Percentiles rank a stretch among this genome's conserved stretches.
Evolutionary conservation across 352 stramenopile species (phyloP).

Genomic region (Phytophthora palmivora): DNA sequence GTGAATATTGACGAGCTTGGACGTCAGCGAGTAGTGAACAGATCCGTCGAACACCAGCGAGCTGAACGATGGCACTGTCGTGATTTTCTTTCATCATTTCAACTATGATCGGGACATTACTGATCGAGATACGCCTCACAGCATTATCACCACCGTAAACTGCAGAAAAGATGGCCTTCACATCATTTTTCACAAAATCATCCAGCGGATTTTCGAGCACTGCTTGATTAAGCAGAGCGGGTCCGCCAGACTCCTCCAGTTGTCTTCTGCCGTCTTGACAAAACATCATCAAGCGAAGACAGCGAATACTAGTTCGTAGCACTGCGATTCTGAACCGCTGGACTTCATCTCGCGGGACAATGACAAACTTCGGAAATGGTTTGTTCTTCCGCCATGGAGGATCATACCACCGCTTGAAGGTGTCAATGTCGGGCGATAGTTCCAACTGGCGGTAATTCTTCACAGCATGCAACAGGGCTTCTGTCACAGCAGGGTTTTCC

Average conservation of each 20-base stretch:
- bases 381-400: slow-evolving; percentile 56
- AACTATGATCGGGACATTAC: slow-evolving; percentile 54
- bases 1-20: slow-evolving; percentile 35
- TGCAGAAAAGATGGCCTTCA: slow-evolving; percentile 75
- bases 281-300: slow-evolving; percentile 69
- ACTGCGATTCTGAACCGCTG: slow-evolving; percentile 61
- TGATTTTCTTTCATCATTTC: slow-evolving; percentile 73
- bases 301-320: slow-evolving; percentile 64
- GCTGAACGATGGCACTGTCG: slow-evolving; percentile 69
- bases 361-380: slow-evolving; percentile 56
- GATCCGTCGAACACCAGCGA: slow-evolving; percentile 55
- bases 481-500: slow-evolving; percentile 59
- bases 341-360: slow-evolving; percentile 54
- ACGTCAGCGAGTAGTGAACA: slow-evolving; percentile 54
- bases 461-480: slow-evolving; percentile 54
- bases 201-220: slow-evolving; percentile 69
- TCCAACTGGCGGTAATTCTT: slow-evolving; percentile 46
- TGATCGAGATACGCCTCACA: slow-evolving; percentile 66
- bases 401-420: slow-evolving; percentile 62
- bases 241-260: slow-evolving; percentile 50
- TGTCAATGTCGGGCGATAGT: slow-evolving; percentile 63
- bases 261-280: slow-evolving; percentile 54
- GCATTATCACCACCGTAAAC: slow-evolving; percentile 77
- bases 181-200: slow-evolving; percentile 76
- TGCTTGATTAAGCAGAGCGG: slow-evolving; percentile 59